phyloP scores from a whole-genome alignment of 2,329 filamentous ascomycete genomes.

The Penicillium sp. region DNA sequence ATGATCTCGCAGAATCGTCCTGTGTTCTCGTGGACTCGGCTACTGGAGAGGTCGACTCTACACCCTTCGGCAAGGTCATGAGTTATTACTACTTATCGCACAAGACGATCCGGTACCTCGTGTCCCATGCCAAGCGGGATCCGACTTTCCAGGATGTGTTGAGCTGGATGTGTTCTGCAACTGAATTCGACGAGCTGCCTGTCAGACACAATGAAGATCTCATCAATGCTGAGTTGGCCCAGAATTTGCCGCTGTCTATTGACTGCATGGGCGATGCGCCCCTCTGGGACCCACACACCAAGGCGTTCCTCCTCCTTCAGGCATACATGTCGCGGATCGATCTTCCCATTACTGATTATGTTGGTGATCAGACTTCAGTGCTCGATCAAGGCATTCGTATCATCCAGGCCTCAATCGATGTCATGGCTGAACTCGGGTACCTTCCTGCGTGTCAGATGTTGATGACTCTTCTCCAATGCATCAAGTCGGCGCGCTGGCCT shows the following conservation, averaged over 20 bases:
- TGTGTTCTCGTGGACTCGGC: constrained; percentile 74
- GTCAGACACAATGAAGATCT: constrained; percentile 98
- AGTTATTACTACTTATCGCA: constrained; percentile 98
- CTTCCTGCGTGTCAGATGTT: constrained; percentile 75
- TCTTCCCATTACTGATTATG: constrained; percentile 93
- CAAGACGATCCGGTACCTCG: constrained; percentile 84
- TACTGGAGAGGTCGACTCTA: constrained; percentile 86
- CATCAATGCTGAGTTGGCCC: constrained; percentile 86
- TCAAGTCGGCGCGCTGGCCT: constrained; percentile 92
- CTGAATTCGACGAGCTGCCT: constrained; percentile 95
- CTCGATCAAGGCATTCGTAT: constrained; percentile 96
- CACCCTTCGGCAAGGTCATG: constrained; percentile 95
- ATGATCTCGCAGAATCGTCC: constrained; percentile 76
- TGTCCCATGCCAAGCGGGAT: constrained; percentile 69
- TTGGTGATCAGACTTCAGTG: constrained; percentile 84
- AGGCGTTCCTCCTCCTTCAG: constrained; percentile 89
- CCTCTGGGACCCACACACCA: constrained; percentile 98
- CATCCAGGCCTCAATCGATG: constrained; percentile 90
- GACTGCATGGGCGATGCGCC: constrained; percentile 65
- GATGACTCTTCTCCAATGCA: constrained; percentile 81
- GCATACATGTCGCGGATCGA: constrained; percentile 92
- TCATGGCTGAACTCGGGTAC: constrained; percentile 84
- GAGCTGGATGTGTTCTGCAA: constrained; percentile 88
- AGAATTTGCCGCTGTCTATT: constrained; percentile 70
- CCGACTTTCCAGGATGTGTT: constrained; percentile 79